Percentiles rank a stretch among this genome's conserved stretches.
Evolutionary conservation across 1,139 yeast species (phyloP).

Genomic region (Yamadazyma songkhlaensis): DNA sequence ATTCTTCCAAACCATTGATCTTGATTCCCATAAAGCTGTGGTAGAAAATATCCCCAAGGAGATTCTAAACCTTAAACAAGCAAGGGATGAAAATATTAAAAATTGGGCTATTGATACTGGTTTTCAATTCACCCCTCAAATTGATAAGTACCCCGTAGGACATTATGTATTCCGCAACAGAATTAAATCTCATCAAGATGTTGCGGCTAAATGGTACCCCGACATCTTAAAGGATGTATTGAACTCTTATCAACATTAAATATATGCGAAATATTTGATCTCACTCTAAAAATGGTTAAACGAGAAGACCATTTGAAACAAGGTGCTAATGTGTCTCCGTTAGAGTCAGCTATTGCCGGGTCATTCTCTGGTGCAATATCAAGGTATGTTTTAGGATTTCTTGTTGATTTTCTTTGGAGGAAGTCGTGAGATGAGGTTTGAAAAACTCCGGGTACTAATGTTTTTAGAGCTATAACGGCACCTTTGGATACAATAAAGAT

Average conservation of each 20-base stretch:
- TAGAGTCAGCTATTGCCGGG: constrained; percentile 60
- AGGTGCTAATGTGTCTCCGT: constrained; percentile 47
- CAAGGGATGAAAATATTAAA: constrained; percentile 36
- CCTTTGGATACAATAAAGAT: constrained; percentile 90
- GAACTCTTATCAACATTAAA: constrained; percentile 8
- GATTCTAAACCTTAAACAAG: constrained; percentile 28
- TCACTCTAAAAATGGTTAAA: background rate
- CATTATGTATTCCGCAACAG: constrained; percentile 62
- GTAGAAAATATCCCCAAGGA: constrained; percentile 30
- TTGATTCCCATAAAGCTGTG: constrained; percentile 39
- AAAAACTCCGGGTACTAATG: background rate
- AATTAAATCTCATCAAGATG: constrained; percentile 66
- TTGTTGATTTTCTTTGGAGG: too few species aligned
- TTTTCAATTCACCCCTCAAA: constrained; percentile 48
- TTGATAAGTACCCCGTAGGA: constrained; percentile 49
- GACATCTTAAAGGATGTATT: constrained; percentile 37
- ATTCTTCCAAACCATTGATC: constrained; percentile 52
- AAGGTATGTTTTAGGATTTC: constrained; percentile 18
- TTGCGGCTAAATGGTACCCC: constrained; percentile 64
- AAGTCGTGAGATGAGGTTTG: constrained; percentile 21
- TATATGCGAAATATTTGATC: background rate
- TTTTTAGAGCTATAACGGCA: constrained; percentile 63
- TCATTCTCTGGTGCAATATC: constrained; percentile 69
- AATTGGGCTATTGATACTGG: constrained; percentile 47
- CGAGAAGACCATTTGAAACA: constrained; percentile 48